These are phyloP conservation scores for Phoenix dactylifera DNA, from an alignment of 176 grass and related monocot species.

Conservation along the genomic window DNA sequence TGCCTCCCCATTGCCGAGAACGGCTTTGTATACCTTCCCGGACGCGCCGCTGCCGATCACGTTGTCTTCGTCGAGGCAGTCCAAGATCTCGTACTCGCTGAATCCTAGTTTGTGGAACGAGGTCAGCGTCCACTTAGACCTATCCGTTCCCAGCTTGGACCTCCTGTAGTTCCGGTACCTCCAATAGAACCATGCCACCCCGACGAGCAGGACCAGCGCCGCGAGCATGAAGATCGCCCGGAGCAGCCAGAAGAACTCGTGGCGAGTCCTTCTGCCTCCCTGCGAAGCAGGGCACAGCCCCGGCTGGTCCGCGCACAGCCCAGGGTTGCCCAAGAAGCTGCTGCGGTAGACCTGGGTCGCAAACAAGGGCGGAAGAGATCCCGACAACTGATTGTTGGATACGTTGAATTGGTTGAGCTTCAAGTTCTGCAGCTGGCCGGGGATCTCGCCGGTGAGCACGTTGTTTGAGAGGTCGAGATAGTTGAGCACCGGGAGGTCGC, in stretches of 20 bases:
- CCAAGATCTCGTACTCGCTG: conserved; percentile 76
- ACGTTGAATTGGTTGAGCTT: conserved; percentile 82
- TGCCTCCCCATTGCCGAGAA: conserved; percentile 48
- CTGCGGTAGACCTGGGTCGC: conserved; percentile 32
- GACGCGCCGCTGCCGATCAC: conserved; percentile 69
- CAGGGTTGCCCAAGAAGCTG: conserved; percentile 72
- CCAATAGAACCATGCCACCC: conserved; percentile 59
- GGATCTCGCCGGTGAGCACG: conserved; percentile 44
- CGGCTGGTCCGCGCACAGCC: conserved; percentile 36
- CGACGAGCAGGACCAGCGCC: conserved; percentile 29
- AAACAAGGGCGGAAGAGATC: conserved; percentile 54
- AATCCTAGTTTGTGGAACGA: conserved; percentile 91
- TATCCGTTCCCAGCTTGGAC: conserved; percentile 26
- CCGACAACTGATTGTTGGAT: conserved; percentile 61
- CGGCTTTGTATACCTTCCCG: conserved; percentile 84
- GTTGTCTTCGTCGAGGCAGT: conserved; percentile 62
- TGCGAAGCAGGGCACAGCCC: conserved; percentile 25
- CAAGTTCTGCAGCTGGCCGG: conserved; percentile 65
- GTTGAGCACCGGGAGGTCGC: conserved; percentile 71
- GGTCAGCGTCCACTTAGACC: conserved; percentile 70
- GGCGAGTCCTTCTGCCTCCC: not conserved
- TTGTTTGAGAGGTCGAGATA: conserved; percentile 86
- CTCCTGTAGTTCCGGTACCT: conserved; percentile 42
- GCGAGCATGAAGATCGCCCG: conserved; percentile 52
- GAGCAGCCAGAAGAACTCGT: conserved; percentile 42